Evolutionary conservation across 2,329 filamentous ascomycete species (phyloP).

Genomic region (Aspergillus hortae): DNA sequence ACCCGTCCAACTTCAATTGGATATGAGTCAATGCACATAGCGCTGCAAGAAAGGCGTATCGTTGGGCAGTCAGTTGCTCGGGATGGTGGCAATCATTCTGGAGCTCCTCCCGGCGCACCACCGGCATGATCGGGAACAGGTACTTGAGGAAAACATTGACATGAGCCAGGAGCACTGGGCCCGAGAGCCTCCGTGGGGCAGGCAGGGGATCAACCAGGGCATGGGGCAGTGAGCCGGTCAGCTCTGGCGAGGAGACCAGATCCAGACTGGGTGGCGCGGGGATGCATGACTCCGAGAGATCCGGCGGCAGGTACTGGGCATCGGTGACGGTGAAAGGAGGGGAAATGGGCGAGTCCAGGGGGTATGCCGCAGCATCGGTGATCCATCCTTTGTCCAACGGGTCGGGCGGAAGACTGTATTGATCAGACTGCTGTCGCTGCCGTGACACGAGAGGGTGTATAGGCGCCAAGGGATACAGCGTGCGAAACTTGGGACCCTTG

Average conservation of each 20-base stretch:
- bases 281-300: conserved; percentile 24
- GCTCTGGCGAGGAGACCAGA: conserved; percentile 33
- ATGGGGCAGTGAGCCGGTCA: conserved; percentile 28
- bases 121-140: conserved; percentile 43
- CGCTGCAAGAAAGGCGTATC: conserved; percentile 41
- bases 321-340: conserved; percentile 24
- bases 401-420: conserved; percentile 12
- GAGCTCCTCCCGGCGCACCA: conserved; percentile 35
- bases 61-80: conserved; percentile 44
- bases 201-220: conserved; percentile 17
- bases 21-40: conserved; percentile 44
- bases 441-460: conserved; percentile 29
- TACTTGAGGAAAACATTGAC: conserved; percentile 42
- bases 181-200: conserved; percentile 23
- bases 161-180: conserved; percentile 35
- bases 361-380: conserved; percentile 16
- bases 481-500: conserved; percentile 39
- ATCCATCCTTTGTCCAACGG: conserved; percentile 18
- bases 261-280: conserved; percentile 27
- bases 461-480: conserved; percentile 35
- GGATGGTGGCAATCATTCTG: conserved; percentile 47
- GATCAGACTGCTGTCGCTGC: conserved; percentile 12
- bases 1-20: conserved; percentile 40
- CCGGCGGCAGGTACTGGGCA: conserved; percentile 20
- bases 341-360: conserved; percentile 24